Evolutionary conservation across 495 filamentous ascomycete genomes (phyloP).

Genomic region (Talaromyces liani): DNA sequence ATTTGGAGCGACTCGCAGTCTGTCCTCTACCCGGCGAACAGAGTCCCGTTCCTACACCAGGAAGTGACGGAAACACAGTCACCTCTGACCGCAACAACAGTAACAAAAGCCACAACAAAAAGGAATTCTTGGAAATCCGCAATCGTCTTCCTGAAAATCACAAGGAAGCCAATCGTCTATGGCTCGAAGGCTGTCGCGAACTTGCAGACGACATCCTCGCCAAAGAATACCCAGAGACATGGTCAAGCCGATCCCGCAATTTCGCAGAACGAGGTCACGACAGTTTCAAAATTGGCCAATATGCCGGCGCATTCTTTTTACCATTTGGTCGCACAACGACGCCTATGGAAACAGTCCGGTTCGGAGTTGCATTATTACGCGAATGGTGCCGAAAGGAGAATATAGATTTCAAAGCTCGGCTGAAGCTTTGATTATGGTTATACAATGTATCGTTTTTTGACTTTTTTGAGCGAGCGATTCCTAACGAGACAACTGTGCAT

Average conservation of each 20-base stretch:
- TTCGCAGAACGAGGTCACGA: slow-evolving; percentile 29
- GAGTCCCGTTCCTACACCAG: slow-evolving; percentile 29
- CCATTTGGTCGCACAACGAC: slow-evolving; percentile 33
- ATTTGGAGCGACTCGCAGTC: slow-evolving; percentile 37
- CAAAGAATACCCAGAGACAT: slow-evolving; percentile 38
- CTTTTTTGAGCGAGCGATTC: background rate
- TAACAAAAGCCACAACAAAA: slow-evolving; percentile 27
- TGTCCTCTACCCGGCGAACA: slow-evolving; percentile 33
- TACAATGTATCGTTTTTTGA: background rate
- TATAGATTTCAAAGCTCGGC: slow-evolving; percentile 30
- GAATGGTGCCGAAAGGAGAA: slow-evolving; percentile 41
- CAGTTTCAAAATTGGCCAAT: slow-evolving; percentile 28
- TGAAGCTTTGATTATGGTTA: slow-evolving; percentile 15
- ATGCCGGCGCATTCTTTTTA: slow-evolving; percentile 34
- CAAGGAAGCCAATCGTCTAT: slow-evolving; percentile 35
- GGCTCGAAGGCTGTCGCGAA: slow-evolving; percentile 35
- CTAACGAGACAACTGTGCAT: slow-evolving; percentile 1
- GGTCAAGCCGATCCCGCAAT: slow-evolving; percentile 32
- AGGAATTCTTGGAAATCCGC: slow-evolving; percentile 31
- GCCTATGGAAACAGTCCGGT: slow-evolving; percentile 40
- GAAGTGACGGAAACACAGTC: slow-evolving; percentile 28
- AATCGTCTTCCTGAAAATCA: slow-evolving; percentile 31
- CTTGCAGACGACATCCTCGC: slow-evolving; percentile 37
- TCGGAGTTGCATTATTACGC: slow-evolving; percentile 33
- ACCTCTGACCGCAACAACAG: slow-evolving; percentile 18